A percentile compares a stretch with the other conserved stretches of the same genome.
phyloP scores from a whole-genome alignment of 2,329 filamentous ascomycete species.

The Fusarium mexicanum region DNA sequence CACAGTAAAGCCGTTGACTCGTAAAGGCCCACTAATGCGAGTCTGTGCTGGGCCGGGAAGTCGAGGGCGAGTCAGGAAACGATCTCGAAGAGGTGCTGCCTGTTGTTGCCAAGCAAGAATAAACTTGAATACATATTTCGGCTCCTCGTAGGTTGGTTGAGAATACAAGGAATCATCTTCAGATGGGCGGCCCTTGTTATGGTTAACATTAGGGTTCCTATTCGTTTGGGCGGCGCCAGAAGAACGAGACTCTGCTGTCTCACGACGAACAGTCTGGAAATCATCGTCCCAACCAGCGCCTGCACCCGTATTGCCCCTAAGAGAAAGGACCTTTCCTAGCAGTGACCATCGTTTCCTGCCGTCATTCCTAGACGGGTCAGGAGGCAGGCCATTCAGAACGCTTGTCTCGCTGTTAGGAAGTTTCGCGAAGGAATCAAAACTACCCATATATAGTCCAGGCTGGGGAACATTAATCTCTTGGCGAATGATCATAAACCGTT shows the following conservation, averaged over 20 bases:
- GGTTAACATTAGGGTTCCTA: constrained; percentile 48
- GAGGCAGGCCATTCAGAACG: constrained; percentile 40
- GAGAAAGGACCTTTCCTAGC: constrained; percentile 69
- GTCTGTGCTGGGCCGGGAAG: constrained; percentile 77
- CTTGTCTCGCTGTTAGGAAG: constrained; percentile 36
- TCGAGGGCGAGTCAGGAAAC: constrained; percentile 73
- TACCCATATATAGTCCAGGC: constrained; percentile 56
- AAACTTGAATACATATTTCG: constrained; percentile 77
- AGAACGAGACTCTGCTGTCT: constrained; percentile 58
- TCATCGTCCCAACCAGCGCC: constrained; percentile 53
- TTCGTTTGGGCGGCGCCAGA: constrained; percentile 26
- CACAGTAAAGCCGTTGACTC: constrained; percentile 52
- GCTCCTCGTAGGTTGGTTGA: constrained; percentile 63
- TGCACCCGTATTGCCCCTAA: constrained; percentile 32
- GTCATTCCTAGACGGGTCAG: constrained; percentile 47
- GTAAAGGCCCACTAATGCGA: constrained; percentile 59
- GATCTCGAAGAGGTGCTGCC: constrained; percentile 64
- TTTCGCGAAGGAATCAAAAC: constrained; percentile 59
- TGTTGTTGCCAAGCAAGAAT: constrained; percentile 73
- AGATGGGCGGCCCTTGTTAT: constrained; percentile 50
- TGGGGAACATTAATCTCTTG: constrained; percentile 70
- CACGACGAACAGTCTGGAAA: constrained; percentile 60
- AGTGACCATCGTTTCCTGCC: constrained; percentile 71
- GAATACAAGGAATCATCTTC: constrained; percentile 66
- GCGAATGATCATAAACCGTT: constrained; percentile 87